Percentiles rank a stretch among this genome's conserved stretches.
Evolutionary conservation across 2,329 filamentous ascomycete species (phyloP).

Genomic region (Trichoderma sp.): DNA sequence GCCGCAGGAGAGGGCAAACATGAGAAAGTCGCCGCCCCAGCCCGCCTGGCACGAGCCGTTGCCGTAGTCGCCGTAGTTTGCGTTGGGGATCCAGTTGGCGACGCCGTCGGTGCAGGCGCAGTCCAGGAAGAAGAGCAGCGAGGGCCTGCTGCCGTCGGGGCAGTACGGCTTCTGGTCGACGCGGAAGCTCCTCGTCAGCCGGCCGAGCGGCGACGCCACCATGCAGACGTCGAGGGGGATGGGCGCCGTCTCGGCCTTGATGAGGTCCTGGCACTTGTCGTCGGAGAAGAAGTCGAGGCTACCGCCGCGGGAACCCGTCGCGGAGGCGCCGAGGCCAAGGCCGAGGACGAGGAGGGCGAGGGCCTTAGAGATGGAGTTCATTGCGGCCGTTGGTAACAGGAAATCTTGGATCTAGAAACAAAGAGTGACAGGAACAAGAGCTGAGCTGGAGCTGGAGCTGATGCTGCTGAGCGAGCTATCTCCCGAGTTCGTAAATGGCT

Average conservation of each 20-base stretch:
- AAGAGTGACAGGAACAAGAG: neutral
- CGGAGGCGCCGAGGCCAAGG: conserved; percentile 13
- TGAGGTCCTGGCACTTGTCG: conserved; percentile 18
- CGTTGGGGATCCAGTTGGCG: conserved; percentile 18
- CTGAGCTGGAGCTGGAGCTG: neutral
- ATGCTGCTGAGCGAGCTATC: neutral
- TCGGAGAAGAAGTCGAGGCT: conserved; percentile 22
- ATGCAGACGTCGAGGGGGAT: conserved; percentile 22
- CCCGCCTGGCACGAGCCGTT: conserved; percentile 23
- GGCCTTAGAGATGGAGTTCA: conserved; percentile 15
- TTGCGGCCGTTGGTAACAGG: neutral
- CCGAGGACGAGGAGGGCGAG: conserved; percentile 5
- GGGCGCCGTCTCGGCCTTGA: conserved; percentile 7
- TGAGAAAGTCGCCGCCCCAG: conserved; percentile 20
- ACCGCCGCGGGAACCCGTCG: conserved; percentile 9
- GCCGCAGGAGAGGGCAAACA: conserved; percentile 23
- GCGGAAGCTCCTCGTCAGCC: conserved; percentile 10
- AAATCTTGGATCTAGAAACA: neutral
- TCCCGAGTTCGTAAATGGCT: neutral
- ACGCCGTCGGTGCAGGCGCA: conserved; percentile 18
- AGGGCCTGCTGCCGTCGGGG: conserved; percentile 18
- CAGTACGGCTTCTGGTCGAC: conserved; percentile 23
- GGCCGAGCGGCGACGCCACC: conserved; percentile 13
- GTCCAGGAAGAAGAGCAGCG: conserved; percentile 24
- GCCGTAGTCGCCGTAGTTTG: conserved; percentile 21